Percentiles rank a stretch among this genome's conserved stretches.
Evolutionary conservation across 768 basidiomycete genomes (phyloP).

Genomic region (Suillus tomentosus): DNA sequence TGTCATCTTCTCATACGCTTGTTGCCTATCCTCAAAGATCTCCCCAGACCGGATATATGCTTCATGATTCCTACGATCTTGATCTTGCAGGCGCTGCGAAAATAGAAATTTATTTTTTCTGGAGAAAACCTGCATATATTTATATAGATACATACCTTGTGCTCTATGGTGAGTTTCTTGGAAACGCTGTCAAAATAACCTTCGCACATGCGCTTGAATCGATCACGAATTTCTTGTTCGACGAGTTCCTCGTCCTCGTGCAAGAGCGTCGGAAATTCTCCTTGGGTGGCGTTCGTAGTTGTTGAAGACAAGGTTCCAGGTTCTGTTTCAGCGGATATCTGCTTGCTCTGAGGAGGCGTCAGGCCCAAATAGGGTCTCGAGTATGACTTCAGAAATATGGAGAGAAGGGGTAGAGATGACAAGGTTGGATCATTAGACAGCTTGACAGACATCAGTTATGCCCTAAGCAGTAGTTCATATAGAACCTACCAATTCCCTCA

Average conservation of each 20-base stretch:
- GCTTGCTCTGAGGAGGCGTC: conserved; percentile 55
- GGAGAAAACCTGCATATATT: conserved; percentile 21
- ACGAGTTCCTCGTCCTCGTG: conserved; percentile 75
- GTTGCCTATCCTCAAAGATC: conserved; percentile 98
- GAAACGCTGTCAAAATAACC: conserved; percentile 90
- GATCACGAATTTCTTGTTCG: conserved; percentile 81
- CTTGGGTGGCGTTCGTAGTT: conserved; percentile 33
- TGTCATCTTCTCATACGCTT: conserved; percentile 99
- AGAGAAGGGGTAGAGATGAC: conserved; percentile 85
- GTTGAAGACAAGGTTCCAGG: conserved; percentile 54
- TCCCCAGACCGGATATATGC: conserved; percentile 99
- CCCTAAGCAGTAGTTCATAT: conserved; percentile 11
- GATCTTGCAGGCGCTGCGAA: conserved; percentile 87
- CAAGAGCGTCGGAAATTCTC: conserved; percentile 42
- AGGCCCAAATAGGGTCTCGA: conserved; percentile 87
- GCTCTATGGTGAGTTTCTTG: conserved; percentile 90
- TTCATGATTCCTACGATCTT: conserved; percentile 96
- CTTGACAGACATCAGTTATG: conserved; percentile 42
- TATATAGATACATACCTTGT: conserved; percentile 56
- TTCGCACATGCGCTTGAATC: conserved; percentile 91
- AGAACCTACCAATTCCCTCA: conserved; percentile 78
- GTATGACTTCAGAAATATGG: conserved; percentile 94
- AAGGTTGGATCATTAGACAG: conserved; percentile 85
- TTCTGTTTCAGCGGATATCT: conserved; percentile 56
- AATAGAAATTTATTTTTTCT: conserved; percentile 1